Percentiles rank a stretch among this genome's conserved stretches.
These are phyloP conservation scores for Umbilicus rupestris DNA, from an alignment of 164 flowering plant species.

Conservation along the genomic window DNA sequence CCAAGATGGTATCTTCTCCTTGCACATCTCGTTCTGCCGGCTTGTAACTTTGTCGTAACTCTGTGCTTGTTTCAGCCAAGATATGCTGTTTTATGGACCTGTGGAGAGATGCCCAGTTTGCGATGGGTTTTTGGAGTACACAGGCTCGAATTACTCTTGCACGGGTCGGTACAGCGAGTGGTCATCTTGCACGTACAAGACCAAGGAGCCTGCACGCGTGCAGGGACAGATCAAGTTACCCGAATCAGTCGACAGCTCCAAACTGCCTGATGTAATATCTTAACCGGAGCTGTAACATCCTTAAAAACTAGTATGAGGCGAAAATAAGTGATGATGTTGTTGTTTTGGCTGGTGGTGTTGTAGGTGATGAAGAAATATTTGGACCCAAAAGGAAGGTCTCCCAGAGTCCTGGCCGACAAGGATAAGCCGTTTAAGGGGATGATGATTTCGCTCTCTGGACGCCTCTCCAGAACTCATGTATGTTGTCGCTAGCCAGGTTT, in stretches of 20 bases:
- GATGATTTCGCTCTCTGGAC: constrained; percentile 51
- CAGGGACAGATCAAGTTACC: constrained; percentile 39
- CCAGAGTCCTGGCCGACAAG: constrained; percentile 10
- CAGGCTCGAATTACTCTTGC: constrained; percentile 40
- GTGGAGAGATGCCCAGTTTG: constrained; percentile 51
- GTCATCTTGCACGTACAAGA: constrained; percentile 51
- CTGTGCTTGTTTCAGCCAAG: constrained; percentile 38
- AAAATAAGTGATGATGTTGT: neutral
- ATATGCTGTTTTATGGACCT: constrained; percentile 58
- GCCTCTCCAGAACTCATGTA: constrained; percentile 65
- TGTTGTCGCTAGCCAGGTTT: neutral
- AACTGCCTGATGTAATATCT: constrained; percentile 31
- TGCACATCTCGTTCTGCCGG: too few relatives aligned
- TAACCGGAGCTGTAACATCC: too few relatives aligned
- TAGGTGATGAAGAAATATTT: constrained; percentile 43
- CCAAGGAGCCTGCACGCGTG: constrained; percentile 49
- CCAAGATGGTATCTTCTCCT: constrained; percentile 28
- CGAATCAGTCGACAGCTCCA: constrained; percentile 25
- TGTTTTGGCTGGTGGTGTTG: neutral
- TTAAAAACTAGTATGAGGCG: neutral
- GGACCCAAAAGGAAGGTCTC: constrained; percentile 38
- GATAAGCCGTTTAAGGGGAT: constrained; percentile 58
- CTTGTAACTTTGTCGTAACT: too few relatives aligned
- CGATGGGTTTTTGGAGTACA: constrained; percentile 31
- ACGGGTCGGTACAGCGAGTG: constrained; percentile 52